Evolutionary conservation across 805 yeast genomes (phyloP).

Genomic region (Wickerhamiella domercqiae): DNA sequence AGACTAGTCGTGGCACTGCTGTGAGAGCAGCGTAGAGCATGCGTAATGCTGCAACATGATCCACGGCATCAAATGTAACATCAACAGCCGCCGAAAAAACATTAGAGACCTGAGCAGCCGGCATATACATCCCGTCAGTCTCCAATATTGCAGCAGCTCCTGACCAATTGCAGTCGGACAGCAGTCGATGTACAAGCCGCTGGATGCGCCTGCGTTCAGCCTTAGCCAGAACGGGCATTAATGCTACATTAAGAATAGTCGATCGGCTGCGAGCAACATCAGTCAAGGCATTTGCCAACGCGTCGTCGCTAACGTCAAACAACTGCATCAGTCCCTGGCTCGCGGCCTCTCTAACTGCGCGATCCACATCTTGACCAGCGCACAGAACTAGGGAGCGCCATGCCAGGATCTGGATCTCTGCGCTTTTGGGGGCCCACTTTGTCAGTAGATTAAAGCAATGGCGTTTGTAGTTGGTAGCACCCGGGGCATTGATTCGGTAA

Average conservation of each 20-base stretch:
- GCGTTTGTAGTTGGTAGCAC: background rate
- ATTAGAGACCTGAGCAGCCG: background rate
- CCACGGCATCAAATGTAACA: background rate
- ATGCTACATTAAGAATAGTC: no score
- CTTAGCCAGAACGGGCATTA: background rate
- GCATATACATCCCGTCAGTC: constrained; percentile 1
- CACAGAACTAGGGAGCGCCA: background rate
- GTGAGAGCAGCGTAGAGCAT: constrained; percentile 1
- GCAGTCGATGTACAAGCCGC: background rate
- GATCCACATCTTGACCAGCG: background rate
- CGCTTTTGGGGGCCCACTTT: background rate
- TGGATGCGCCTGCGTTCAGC: background rate
- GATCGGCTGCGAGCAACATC: no score
- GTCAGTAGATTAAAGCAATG: background rate
- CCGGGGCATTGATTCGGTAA: background rate
- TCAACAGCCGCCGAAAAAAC: background rate
- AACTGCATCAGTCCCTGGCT: background rate
- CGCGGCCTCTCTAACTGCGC: background rate
- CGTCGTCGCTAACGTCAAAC: background rate
- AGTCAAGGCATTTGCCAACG: background rate
- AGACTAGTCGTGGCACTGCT: constrained; percentile 1
- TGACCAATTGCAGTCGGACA: background rate
- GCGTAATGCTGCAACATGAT: background rate
- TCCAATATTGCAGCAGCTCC: background rate
- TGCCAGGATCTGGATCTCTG: background rate